A percentile compares a stretch with the other conserved stretches of the same genome.
These are phyloP conservation scores for Citrus sp. DNA, from an alignment of 345 rosid genomes.

Conservation along the genomic window DNA sequence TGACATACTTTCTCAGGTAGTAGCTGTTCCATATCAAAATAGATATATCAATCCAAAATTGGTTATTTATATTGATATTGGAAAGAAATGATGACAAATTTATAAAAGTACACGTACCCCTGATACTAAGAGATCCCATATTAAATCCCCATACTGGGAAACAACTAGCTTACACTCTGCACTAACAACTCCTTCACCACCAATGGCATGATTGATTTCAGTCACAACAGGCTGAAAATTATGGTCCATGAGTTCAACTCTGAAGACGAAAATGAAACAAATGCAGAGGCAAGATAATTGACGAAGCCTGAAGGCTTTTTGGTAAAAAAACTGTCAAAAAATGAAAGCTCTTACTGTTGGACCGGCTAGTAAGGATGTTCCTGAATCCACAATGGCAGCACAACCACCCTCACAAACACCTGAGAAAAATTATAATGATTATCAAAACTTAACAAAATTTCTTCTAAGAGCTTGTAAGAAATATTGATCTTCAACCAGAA, in stretches of 20 bases:
- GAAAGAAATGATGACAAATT: neutral
- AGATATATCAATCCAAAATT: neutral
- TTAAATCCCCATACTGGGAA: constrained; percentile 61
- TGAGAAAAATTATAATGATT: constrained; percentile 3
- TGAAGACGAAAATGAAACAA: neutral
- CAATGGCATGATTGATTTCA: constrained; percentile 78
- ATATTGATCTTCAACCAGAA: neutral
- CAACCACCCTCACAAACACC: constrained; percentile 63
- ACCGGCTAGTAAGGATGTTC: constrained; percentile 78
- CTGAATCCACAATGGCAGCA: constrained; percentile 75
- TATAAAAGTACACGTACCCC: constrained; percentile 39
- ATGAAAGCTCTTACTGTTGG: constrained; percentile 50
- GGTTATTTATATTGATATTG: neutral
- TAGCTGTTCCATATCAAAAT: constrained; percentile 32
- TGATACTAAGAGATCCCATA: constrained; percentile 70
- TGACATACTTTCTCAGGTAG: constrained; percentile 54
- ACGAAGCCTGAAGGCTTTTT: neutral
- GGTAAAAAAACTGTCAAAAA: neutral
- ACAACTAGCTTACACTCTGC: constrained; percentile 70
- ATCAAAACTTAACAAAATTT: neutral
- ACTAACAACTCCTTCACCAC: constrained; percentile 65
- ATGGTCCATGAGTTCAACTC: neutral
- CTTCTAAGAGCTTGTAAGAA: neutral
- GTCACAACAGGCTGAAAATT: constrained; percentile 52
- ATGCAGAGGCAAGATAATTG: neutral